Evolutionary conservation across 106 monocot genomes (phyloP).

Genomic region (Dendrobium huoshanense): DNA sequence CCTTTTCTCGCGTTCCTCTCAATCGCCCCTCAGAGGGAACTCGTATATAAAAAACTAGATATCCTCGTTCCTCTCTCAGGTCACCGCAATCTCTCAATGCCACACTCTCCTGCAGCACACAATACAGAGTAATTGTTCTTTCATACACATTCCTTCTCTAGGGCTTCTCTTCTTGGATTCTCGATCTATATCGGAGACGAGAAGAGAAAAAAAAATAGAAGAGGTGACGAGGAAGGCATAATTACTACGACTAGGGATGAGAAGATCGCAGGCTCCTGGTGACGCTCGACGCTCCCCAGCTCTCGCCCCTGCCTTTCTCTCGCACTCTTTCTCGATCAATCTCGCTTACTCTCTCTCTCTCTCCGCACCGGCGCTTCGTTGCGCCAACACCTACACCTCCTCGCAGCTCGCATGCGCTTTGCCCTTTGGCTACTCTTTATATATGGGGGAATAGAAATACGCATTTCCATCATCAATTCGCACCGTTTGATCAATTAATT

Average conservation of each 20-base stretch:
- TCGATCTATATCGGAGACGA: neutral
- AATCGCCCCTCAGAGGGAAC: neutral
- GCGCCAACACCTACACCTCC: too few relatives aligned
- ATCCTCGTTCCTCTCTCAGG: neutral
- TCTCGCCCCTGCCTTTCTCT: conserved; percentile 1
- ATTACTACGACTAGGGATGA: neutral
- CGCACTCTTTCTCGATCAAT: neutral
- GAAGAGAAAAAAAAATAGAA: conserved; percentile 1
- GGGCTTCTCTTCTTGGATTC: neutral
- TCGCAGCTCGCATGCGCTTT: too few relatives aligned
- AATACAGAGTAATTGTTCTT: neutral
- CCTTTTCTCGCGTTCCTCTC: neutral
- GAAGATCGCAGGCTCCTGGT: neutral
- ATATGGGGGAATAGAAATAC: too few relatives aligned
- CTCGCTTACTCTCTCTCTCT: neutral
- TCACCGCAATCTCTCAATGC: conserved; percentile 1
- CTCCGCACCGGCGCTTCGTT: neutral
- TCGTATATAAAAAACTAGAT: neutral
- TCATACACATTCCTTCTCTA: neutral
- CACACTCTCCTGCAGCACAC: conserved; percentile 7
- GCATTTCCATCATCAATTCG: too few relatives aligned
- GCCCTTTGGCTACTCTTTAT: too few relatives aligned
- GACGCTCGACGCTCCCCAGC: neutral
- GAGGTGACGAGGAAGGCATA: neutral
- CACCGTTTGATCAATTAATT: too few relatives aligned